Evolutionary conservation across 768 basidiomycete species (phyloP).

Genomic region (Boletus bicolor): DNA sequence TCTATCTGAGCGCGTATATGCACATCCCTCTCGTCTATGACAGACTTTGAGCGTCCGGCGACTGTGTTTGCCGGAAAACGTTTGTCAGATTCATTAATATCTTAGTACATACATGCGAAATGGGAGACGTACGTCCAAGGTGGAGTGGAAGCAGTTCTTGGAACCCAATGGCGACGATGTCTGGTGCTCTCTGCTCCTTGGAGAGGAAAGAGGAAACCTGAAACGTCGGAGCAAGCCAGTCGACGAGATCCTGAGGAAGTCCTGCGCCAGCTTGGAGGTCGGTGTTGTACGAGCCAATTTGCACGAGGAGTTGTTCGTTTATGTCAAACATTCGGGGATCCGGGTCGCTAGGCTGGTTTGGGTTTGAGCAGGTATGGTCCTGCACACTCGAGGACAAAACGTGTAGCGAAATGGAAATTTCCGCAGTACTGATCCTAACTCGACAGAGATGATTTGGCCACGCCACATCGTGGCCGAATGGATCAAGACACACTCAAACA

Average conservation of each 20-base stretch:
- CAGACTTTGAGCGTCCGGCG: constrained; percentile 67
- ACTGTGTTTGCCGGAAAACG: constrained; percentile 43
- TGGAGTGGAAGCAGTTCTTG: constrained; percentile 92
- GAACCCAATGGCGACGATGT: constrained; percentile 87
- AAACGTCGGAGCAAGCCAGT: constrained; percentile 86
- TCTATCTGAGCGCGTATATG: constrained; percentile 78
- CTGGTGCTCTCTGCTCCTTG: constrained; percentile 63
- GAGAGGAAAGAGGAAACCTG: constrained; percentile 73
- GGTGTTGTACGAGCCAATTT: constrained; percentile 89
- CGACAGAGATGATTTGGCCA: not conserved
- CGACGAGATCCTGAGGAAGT: constrained; percentile 81
- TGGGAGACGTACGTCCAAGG: constrained; percentile 65
- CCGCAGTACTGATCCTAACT: not conserved
- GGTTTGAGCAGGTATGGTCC: not conserved
- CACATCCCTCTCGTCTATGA: constrained; percentile 64
- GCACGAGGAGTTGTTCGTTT: constrained; percentile 52
- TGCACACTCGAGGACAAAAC: not conserved
- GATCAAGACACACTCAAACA: not conserved
- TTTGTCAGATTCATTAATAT: not conserved
- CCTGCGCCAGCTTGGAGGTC: constrained; percentile 77
- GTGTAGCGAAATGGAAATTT: not conserved
- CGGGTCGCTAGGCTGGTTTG: not conserved
- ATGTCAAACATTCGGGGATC: constrained; percentile 11
- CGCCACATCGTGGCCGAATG: not conserved
- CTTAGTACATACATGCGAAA: not conserved